Conservation (phyloP, 495 filamentous ascomycete species). For the Bacidia gigantensis region DNA sequence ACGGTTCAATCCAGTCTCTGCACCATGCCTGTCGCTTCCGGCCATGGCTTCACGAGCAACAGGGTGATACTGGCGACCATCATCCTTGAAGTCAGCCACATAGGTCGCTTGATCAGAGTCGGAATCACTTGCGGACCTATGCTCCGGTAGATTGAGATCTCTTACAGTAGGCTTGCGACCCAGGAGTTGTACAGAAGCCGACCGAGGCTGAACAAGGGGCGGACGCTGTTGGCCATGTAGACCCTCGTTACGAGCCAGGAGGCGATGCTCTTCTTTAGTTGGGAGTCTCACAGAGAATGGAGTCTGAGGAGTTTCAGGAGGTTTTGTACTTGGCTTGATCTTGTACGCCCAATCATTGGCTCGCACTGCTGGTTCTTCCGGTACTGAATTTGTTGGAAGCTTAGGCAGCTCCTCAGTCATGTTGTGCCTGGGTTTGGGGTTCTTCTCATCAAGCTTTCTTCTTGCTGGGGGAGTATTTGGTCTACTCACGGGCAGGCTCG, state of each 20-base stretch:
- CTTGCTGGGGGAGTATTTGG: background rate
- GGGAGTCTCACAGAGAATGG: constrained; percentile 17
- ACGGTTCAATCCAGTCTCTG: background rate
- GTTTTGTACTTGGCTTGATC: constrained; percentile 11
- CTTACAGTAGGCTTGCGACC: constrained; percentile 2
- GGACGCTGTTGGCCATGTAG: constrained; percentile 23
- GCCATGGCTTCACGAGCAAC: constrained; percentile 4
- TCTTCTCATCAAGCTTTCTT: background rate
- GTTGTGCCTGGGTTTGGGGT: too few relatives aligned
- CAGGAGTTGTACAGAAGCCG: constrained; percentile 23
- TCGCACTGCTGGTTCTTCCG: background rate
- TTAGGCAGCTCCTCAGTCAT: background rate
- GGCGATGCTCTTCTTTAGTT: constrained; percentile 11
- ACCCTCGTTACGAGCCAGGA: constrained; percentile 20
- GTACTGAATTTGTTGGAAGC: background rate
- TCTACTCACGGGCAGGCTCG: background rate
- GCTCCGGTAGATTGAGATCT: constrained; percentile 7
- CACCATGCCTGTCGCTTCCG: background rate
- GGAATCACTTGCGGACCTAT: constrained; percentile 2
- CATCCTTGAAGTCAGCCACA: constrained; percentile 21
- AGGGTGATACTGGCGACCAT: constrained; percentile 21
- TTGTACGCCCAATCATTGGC: constrained; percentile 8
- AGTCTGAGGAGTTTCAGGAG: constrained; percentile 13
- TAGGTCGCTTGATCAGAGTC: constrained; percentile 19
- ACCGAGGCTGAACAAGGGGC: constrained; percentile 22